Evolutionary conservation across 1,139 yeast genomes (phyloP).

Genomic region (Yamadazyma triangularis): DNA sequence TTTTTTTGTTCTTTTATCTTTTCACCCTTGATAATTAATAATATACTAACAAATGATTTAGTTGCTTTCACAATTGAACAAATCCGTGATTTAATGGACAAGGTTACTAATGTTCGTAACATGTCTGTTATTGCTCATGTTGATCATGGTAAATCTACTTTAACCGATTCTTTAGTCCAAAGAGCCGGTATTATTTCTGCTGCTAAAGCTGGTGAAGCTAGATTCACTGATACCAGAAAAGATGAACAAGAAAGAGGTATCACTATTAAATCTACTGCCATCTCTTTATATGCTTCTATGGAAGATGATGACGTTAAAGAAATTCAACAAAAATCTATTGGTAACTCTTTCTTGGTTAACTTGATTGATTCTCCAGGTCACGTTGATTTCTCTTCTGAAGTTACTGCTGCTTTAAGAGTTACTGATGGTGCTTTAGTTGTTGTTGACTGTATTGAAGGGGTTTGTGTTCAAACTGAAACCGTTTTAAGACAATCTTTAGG

Average conservation of each 20-base stretch:
- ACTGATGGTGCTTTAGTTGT: slow-evolving; percentile 99
- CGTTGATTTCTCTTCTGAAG: slow-evolving; percentile 99
- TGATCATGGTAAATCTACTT: slow-evolving; percentile 99
- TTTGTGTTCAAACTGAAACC: slow-evolving; percentile 99
- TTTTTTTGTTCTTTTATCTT: too few species aligned
- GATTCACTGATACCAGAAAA: slow-evolving; percentile 99
- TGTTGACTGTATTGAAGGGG: slow-evolving; percentile 99
- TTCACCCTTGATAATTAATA: too few species aligned
- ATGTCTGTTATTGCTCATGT: slow-evolving; percentile 99
- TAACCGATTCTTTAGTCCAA: slow-evolving; percentile 98
- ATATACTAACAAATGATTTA: slow-evolving; percentile 16
- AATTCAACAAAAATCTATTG: slow-evolving; percentile 91
- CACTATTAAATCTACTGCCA: slow-evolving; percentile 98
- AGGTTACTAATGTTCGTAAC: slow-evolving; percentile 99
- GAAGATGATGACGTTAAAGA: slow-evolving; percentile 89
- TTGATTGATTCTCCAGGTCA: slow-evolving; percentile 99
- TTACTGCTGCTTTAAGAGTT: slow-evolving; percentile 99
- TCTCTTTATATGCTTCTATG: slow-evolving; percentile 91
- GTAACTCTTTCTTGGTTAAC: slow-evolving; percentile 94
- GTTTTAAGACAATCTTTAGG: slow-evolving; percentile 98
- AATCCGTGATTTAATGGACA: slow-evolving; percentile 99
- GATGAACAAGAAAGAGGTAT: slow-evolving; percentile 96
- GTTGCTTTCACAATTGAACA: slow-evolving; percentile 83
- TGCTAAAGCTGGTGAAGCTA: slow-evolving; percentile 99
- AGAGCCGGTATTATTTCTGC: slow-evolving; percentile 99